Evolutionary conservation across 2,329 filamentous ascomycete species (phyloP).

Genomic region (Sclerotinia subarctica): DNA sequence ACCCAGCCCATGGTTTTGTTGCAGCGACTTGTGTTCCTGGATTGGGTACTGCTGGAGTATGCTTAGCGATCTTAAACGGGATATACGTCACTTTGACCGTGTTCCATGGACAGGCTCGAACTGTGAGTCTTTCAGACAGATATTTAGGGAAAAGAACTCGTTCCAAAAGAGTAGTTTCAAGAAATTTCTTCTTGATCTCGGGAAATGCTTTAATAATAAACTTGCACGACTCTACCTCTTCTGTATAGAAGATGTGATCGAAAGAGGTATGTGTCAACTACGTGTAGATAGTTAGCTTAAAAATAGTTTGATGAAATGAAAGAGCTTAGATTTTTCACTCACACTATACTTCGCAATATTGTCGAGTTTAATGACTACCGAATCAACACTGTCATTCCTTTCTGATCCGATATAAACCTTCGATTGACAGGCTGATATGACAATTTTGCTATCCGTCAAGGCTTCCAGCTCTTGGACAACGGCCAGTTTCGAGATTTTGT

Average conservation of each 20-base stretch:
- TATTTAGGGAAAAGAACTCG: conserved; percentile 19
- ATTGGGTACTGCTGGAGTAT: conserved; percentile 14
- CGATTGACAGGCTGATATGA: conserved; percentile 23
- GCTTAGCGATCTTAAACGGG: conserved; percentile 19
- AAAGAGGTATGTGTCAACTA: conserved; percentile 6
- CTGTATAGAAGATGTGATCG: conserved; percentile 33
- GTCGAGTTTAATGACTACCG: conserved; percentile 31
- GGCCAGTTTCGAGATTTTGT: background rate
- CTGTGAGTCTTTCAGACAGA: conserved; percentile 23
- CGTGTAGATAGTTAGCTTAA: background rate
- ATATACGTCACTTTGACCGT: conserved; percentile 11
- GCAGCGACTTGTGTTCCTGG: background rate
- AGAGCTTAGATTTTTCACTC: conserved; percentile 7
- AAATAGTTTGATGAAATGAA: background rate
- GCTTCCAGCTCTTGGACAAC: conserved; percentile 19
- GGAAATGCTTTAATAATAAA: conserved; percentile 27
- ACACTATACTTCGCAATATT: conserved; percentile 32
- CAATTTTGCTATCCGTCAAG: conserved; percentile 30
- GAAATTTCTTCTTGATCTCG: conserved; percentile 28
- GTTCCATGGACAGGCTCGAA: conserved; percentile 28
- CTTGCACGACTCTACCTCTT: conserved; percentile 26
- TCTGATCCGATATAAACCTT: conserved; percentile 29
- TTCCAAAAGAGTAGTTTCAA: conserved; percentile 35
- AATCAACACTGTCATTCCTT: conserved; percentile 20
- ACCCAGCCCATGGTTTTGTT: conserved; percentile 20